phyloP scores from a whole-genome alignment of 352 stramenopile species.

The Globisporangium perplexum region DNA sequence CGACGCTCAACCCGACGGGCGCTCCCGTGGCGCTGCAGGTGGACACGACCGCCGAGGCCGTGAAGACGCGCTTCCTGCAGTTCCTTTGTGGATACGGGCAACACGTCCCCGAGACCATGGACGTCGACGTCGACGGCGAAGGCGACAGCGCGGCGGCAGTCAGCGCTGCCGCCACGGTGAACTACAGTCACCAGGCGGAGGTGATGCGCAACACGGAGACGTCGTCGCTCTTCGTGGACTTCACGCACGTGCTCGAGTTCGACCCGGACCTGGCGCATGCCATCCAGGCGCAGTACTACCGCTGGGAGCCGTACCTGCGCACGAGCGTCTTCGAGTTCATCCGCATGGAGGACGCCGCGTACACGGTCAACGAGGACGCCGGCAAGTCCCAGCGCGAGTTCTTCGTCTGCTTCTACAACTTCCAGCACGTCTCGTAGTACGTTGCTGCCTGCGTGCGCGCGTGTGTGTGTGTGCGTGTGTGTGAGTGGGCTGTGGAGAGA shows the following conservation, averaged over 20 bases:
- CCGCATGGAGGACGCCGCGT: constrained; percentile 61
- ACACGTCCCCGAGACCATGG: constrained; percentile 13
- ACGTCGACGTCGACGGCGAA: constrained; percentile 11
- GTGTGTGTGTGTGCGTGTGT: neutral
- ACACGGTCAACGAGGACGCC: constrained; percentile 76
- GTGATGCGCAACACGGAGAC: constrained; percentile 86
- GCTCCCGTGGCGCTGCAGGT: constrained; percentile 52
- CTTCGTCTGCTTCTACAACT: constrained; percentile 90
- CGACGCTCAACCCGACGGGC: constrained; percentile 29
- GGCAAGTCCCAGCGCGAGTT: constrained; percentile 79
- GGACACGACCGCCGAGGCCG: constrained; percentile 70
- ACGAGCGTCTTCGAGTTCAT: constrained; percentile 79
- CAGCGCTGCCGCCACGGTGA: constrained; percentile 35
- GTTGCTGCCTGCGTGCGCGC: no score
- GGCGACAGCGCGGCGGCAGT: no score
- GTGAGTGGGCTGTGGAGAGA: no score
- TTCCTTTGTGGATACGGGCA: constrained; percentile 76
- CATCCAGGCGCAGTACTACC: constrained; percentile 82
- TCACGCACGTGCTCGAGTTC: constrained; percentile 78
- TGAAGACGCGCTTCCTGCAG: constrained; percentile 81
- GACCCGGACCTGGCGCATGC: constrained; percentile 76
- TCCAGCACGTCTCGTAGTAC: constrained; percentile 80
- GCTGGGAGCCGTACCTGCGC: constrained; percentile 76
- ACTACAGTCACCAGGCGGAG: constrained; percentile 81
- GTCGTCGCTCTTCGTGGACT: constrained; percentile 86